Conservation (phyloP, 2,329 filamentous ascomycete species). For the Anisogramma anomala region DNA sequence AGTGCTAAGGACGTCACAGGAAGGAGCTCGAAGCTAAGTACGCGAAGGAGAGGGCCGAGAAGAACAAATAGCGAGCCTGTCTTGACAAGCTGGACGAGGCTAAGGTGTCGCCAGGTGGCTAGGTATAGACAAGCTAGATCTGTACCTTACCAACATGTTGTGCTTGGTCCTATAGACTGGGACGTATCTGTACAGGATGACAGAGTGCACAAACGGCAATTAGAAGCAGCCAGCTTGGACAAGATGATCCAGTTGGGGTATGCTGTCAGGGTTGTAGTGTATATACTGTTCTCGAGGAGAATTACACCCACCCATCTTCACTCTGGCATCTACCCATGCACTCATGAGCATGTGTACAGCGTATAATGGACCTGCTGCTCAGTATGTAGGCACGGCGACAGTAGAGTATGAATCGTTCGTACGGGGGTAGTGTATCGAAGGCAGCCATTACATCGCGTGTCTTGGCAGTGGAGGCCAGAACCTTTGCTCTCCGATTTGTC, state of each 20-base stretch:
- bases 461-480: background rate
- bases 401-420: background rate
- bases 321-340: background rate
- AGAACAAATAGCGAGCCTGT: constrained; percentile 2
- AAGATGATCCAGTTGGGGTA: background rate
- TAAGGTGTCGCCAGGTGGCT: too few species aligned
- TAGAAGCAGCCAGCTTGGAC: background rate
- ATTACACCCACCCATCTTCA: constrained; percentile 4
- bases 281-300: constrained; percentile 2
- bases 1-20: constrained; percentile 23
- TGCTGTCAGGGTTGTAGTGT: constrained; percentile 3
- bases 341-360: too few species aligned
- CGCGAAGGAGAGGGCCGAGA: constrained; percentile 33
- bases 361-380: too few species aligned
- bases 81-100: background rate
- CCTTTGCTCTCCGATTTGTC: constrained; percentile 9
- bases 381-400: too few species aligned
- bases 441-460: too few species aligned
- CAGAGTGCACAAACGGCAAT: background rate
- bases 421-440: background rate
- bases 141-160: constrained; percentile 8
- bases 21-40: constrained; percentile 50
- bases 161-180: constrained; percentile 5
- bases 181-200: constrained; percentile 6
- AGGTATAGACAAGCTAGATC: constrained; percentile 7